A percentile compares a stretch with the other conserved stretches of the same genome.
These are phyloP conservation scores for Chamaenerion angustifolium DNA, from an alignment of 345 rosid genomes.

Conservation along the genomic window DNA sequence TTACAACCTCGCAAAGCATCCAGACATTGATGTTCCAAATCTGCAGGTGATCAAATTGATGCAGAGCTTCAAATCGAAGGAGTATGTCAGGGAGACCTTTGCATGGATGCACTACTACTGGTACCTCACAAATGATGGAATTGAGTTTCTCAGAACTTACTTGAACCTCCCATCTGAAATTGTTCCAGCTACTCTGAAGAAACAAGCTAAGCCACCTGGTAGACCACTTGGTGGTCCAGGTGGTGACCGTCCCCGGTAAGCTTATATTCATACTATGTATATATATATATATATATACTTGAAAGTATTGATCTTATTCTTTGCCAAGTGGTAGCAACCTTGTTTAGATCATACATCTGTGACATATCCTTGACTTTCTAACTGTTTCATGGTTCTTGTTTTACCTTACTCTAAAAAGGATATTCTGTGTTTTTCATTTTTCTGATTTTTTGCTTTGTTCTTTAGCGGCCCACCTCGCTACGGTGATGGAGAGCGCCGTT, in stretches of 20 bases:
- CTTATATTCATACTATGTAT: too few relatives aligned
- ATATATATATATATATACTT: too few relatives aligned
- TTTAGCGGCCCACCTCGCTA: slow-evolving; percentile 69
- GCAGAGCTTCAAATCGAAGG: slow-evolving; percentile 95
- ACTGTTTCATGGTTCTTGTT: too few relatives aligned
- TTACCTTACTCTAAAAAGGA: neutral
- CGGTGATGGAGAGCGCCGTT: slow-evolving; percentile 68
- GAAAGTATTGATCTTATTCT: too few relatives aligned
- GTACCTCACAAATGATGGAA: slow-evolving; percentile 86
- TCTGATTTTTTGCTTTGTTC: neutral
- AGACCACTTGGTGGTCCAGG: slow-evolving; percentile 65
- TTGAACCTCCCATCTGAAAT: slow-evolving; percentile 88
- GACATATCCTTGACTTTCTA: too few relatives aligned
- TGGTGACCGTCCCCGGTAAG: slow-evolving; percentile 89
- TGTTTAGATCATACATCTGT: too few relatives aligned
- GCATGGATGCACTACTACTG: slow-evolving; percentile 99
- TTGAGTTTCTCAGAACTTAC: slow-evolving; percentile 65
- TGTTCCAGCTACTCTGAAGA: slow-evolving; percentile 91
- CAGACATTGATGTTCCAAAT: slow-evolving; percentile 69
- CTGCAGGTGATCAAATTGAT: slow-evolving; percentile 83
- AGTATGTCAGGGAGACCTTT: slow-evolving; percentile 78
- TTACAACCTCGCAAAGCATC: slow-evolving; percentile 70
- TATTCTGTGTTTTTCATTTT: neutral
- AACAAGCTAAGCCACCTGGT: slow-evolving; percentile 56
- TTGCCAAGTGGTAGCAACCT: too few relatives aligned